Conservation (phyloP, 2,329 filamentous ascomycete species). For the Madurella mycetomatis region DNA sequence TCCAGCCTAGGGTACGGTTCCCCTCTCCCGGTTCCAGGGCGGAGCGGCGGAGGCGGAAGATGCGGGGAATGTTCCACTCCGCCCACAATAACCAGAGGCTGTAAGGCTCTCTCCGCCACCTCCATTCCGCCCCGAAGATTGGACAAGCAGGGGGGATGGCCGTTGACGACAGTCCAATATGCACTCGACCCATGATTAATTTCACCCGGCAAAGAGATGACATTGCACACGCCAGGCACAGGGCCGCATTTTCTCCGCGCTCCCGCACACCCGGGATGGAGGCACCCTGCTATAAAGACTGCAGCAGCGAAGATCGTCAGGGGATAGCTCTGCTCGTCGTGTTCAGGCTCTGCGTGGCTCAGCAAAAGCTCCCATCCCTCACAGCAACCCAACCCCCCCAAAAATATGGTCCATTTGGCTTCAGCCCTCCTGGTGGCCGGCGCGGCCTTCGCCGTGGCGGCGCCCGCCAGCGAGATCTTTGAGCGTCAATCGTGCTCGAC, state of each 20-base stretch:
- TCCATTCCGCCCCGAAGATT: background rate
- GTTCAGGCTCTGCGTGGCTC: background rate
- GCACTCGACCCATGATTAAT: slow-evolving; percentile 20
- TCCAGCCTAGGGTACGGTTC: background rate
- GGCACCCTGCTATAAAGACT: slow-evolving; percentile 15
- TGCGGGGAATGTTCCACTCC: slow-evolving; percentile 21
- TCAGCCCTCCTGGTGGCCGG: slow-evolving; percentile 32
- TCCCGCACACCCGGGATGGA: slow-evolving; percentile 7
- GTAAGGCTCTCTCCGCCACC: slow-evolving; percentile 3
- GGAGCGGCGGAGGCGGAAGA: background rate
- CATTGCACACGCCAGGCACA: slow-evolving; percentile 15
- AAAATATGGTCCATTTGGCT: slow-evolving; percentile 29
- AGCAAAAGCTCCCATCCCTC: background rate
- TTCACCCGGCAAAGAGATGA: slow-evolving; percentile 21
- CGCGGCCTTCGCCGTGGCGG: slow-evolving; percentile 33
- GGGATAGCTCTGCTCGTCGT: background rate
- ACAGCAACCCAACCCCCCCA: background rate
- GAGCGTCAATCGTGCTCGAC: slow-evolving; percentile 37
- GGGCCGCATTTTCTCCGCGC: background rate
- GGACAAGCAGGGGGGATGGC: slow-evolving; percentile 1
- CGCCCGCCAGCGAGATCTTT: slow-evolving; percentile 35
- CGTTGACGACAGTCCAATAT: slow-evolving; percentile 18
- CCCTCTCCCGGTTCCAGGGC: slow-evolving; percentile 10
- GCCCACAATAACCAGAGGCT: slow-evolving; percentile 13
- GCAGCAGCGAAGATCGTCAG: slow-evolving; percentile 9